Conservation (phyloP, 179 eudicot genomes). For the Sideroxylon spinosum region DNA sequence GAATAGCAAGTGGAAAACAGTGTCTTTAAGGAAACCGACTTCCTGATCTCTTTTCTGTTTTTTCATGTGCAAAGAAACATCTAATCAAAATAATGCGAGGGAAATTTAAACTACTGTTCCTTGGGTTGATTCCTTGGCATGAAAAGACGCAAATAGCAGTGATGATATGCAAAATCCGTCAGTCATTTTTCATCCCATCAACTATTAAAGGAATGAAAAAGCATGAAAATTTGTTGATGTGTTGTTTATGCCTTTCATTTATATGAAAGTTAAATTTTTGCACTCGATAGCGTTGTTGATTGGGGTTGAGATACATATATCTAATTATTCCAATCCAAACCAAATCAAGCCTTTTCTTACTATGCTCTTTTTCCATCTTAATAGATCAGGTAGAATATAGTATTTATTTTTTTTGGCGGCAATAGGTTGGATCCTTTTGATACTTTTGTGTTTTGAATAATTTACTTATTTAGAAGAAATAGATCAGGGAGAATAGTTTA, state of each 20-base stretch:
- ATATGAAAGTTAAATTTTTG: neutral
- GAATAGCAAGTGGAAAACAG: neutral
- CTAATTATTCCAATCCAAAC: neutral
- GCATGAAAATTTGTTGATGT: neutral
- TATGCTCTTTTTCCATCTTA: neutral
- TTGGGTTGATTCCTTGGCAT: neutral
- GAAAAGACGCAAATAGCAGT: neutral
- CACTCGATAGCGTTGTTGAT: neutral
- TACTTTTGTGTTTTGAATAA: no score
- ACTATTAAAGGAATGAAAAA: neutral
- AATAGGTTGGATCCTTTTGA: no score
- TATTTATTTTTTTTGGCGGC: no score
- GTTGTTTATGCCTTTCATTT: neutral
- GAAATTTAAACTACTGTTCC: neutral
- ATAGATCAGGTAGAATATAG: no score
- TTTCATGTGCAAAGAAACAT: neutral
- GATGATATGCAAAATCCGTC: neutral
- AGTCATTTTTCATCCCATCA: neutral
- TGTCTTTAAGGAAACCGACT: neutral
- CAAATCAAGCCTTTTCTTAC: no score
- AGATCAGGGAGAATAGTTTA: neutral
- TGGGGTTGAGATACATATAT: neutral
- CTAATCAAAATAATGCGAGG: neutral
- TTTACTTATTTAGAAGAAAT: neutral
- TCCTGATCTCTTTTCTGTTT: neutral